A percentile compares a stretch with the other conserved stretches of the same genome.
These are phyloP conservation scores for Pseudogymnoascus sp. DNA, from an alignment of 2,329 filamentous ascomycete species.

Conservation along the genomic window DNA sequence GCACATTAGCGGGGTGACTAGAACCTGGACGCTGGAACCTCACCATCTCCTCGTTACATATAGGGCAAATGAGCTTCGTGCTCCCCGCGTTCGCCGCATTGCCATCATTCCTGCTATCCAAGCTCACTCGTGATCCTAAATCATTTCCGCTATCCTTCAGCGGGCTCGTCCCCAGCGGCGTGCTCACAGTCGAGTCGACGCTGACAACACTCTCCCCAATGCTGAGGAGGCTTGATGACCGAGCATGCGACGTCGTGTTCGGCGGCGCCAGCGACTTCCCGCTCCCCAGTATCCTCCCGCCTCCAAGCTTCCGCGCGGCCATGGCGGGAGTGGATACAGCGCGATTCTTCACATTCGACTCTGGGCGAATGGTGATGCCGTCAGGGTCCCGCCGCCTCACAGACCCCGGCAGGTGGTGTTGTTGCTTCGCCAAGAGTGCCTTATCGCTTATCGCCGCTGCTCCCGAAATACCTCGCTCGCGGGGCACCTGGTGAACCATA, in stretches of 20 bases:
- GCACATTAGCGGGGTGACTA: not conserved
- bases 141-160: conserved; percentile 68
- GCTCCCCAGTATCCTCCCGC: conserved; percentile 83
- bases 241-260: conserved; percentile 34
- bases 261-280: conserved; percentile 72
- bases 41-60: conserved; percentile 98
- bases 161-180: conserved; percentile 47
- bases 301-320: conserved; percentile 81
- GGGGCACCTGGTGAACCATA: not conserved
- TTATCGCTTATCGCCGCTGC: not conserved
- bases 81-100: conserved; percentile 45
- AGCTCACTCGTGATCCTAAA: conserved; percentile 70
- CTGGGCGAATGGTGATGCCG: conserved; percentile 4
- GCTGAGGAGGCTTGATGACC: conserved; percentile 38
- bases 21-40: conserved; percentile 16
- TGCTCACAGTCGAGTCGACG: conserved; percentile 57
- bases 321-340: conserved; percentile 38
- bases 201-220: conserved; percentile 67
- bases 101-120: conserved; percentile 45
- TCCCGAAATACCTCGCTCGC: not conserved
- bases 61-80: conserved; percentile 80
- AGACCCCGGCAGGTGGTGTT: not conserved
- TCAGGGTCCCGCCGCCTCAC: conserved; percentile 4
- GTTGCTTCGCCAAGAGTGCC: not conserved
- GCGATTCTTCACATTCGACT: conserved; percentile 6